These are phyloP conservation scores for Aspergillus sp. DNA, from an alignment of 2,329 filamentous ascomycete species.

Conservation along the genomic window DNA sequence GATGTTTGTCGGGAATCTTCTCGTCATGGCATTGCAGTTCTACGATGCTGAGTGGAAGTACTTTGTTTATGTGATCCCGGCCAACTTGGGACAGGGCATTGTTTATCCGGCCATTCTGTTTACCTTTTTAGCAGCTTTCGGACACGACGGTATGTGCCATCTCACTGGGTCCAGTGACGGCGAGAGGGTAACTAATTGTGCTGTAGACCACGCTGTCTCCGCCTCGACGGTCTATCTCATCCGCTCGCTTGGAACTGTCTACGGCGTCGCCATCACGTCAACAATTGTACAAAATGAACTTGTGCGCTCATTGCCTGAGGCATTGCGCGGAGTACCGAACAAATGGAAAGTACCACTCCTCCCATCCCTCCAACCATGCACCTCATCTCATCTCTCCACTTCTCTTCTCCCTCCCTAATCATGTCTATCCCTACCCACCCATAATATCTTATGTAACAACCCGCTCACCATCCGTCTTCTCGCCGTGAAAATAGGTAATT, in stretches of 20 bases:
- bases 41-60: slow-evolving; percentile 48
- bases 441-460: too few relatives aligned
- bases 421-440: too few relatives aligned
- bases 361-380: background rate
- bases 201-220: slow-evolving; percentile 60
- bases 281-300: slow-evolving; percentile 64
- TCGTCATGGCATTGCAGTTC: slow-evolving; percentile 44
- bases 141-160: slow-evolving; percentile 53
- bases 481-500: slow-evolving; percentile 50
- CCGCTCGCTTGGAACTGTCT: slow-evolving; percentile 63
- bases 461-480: slow-evolving; percentile 15
- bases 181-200: background rate
- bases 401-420: background rate
- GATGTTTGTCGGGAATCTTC: slow-evolving; percentile 47
- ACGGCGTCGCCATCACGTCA: slow-evolving; percentile 63
- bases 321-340: slow-evolving; percentile 56
- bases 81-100: slow-evolving; percentile 49
- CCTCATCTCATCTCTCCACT: background rate
- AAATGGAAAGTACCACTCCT: slow-evolving; percentile 56
- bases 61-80: slow-evolving; percentile 45
- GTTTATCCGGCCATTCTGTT: slow-evolving; percentile 55
- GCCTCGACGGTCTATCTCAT: slow-evolving; percentile 65
- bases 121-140: slow-evolving; percentile 62
- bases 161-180: background rate
- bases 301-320: slow-evolving; percentile 53